A percentile compares a stretch with the other conserved stretches of the same genome.
Conservation (phyloP, 176 grass and related monocot species). For the Bromus sterilis region DNA sequence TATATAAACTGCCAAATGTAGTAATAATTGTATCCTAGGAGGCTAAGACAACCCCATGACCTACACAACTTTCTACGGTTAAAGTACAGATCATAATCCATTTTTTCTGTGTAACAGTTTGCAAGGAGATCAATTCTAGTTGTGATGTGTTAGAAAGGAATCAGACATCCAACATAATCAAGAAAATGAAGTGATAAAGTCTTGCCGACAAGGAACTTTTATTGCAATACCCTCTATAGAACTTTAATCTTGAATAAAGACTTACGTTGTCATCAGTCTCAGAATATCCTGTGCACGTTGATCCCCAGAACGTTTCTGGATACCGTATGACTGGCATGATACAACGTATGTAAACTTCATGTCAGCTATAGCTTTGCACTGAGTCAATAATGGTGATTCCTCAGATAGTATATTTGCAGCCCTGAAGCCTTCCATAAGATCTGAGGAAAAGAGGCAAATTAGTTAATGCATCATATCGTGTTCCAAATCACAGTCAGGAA, state of each 20-base stretch:
- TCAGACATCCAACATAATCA: background rate
- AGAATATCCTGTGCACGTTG: conserved; percentile 76
- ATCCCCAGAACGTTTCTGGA: conserved; percentile 84
- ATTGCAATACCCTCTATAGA: background rate
- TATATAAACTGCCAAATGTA: background rate
- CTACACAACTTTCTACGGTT: background rate
- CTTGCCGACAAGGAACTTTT: background rate
- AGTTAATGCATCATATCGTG: background rate
- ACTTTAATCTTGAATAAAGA: background rate
- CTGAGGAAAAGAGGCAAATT: conserved; percentile 35
- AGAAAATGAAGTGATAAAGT: background rate
- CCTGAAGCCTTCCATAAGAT: conserved; percentile 92
- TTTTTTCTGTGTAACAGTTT: background rate
- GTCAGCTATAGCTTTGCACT: conserved; percentile 95
- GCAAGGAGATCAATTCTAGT: background rate
- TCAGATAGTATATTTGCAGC: conserved; percentile 59
- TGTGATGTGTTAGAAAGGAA: background rate
- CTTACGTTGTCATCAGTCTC: conserved; percentile 83
- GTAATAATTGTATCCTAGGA: background rate
- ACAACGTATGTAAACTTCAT: conserved; percentile 99
- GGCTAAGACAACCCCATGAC: background rate
- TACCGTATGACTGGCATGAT: conserved; percentile 96
- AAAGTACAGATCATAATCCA: background rate
- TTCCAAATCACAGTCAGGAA: conserved; percentile 14
- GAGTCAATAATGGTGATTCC: conserved; percentile 57